Evolutionary conservation across 83 land plant genomes (phyloP).

Genomic region (Diphasiastrum complanatum): DNA sequence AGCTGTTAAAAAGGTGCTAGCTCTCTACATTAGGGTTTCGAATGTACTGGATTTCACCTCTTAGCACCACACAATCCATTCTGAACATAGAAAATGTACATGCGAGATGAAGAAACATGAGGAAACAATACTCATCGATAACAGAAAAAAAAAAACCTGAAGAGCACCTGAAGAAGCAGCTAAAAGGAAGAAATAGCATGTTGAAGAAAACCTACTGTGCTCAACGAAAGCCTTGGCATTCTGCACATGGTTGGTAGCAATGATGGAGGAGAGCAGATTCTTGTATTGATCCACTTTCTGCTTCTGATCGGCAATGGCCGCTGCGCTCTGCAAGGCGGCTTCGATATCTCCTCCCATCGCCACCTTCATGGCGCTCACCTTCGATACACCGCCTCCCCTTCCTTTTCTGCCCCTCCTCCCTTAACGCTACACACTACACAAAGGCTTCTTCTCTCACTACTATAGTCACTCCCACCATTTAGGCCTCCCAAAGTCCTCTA

Average conservation of each 20-base stretch:
- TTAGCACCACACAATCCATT: too few relatives aligned
- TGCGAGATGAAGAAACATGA: not conserved
- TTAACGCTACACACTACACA: too few relatives aligned
- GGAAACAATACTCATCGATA: not conserved
- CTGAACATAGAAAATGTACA: not conserved
- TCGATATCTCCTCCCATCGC: conserved; percentile 55
- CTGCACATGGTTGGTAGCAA: conserved; percentile 59
- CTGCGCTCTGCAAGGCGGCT: conserved; percentile 66
- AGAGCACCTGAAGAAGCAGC: too few relatives aligned
- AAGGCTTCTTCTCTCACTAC: too few relatives aligned
- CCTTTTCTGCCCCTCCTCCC: too few relatives aligned
- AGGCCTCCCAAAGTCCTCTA: too few relatives aligned
- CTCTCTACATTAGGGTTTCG: too few relatives aligned
- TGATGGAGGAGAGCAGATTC: conserved; percentile 70
- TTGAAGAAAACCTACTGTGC: conserved; percentile 47
- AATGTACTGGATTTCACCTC: too few relatives aligned
- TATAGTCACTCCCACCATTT: too few relatives aligned
- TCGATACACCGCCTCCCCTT: too few relatives aligned
- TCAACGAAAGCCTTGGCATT: conserved; percentile 88
- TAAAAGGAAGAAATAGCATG: not conserved
- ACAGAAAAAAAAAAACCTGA: not conserved
- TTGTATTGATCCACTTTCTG: conserved; percentile 97
- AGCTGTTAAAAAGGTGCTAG: too few relatives aligned
- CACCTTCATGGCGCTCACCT: too few relatives aligned
- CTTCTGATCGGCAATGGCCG: conserved; percentile 80